phyloP scores from a whole-genome alignment of 306 rosid species.

The Malus domestica region ASM211411v1 NC_041793.1:10559501-10560000 shows the following conservation, averaged over 20 bases:
- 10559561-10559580: constrained; percentile 88
- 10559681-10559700: constrained; percentile 99
- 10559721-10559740: constrained; percentile 24
- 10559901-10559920: background rate
- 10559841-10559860: background rate
- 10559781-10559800: background rate
- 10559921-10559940: background rate
- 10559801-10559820: background rate
- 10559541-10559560: constrained; percentile 80
- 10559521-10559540: constrained; percentile 85
- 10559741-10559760: background rate
- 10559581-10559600: constrained; percentile 81
- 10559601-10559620: constrained; percentile 83
- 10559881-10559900: background rate
- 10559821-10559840: background rate
- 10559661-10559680: constrained; percentile 92
- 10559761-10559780: background rate
- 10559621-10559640: constrained; percentile 99
- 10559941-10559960: background rate
- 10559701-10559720: constrained; percentile 99
- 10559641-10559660: constrained; percentile 91
- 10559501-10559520: constrained; percentile 99
- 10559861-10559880: background rate
- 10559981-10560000: background rate
- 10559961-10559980: background rate